A percentile compares a stretch with the other conserved stretches of the same genome.
These are phyloP conservation scores for Exutisphaerella laricina DNA, from an alignment of 2,329 filamentous ascomycete genomes.

Conservation along the genomic window DNA sequence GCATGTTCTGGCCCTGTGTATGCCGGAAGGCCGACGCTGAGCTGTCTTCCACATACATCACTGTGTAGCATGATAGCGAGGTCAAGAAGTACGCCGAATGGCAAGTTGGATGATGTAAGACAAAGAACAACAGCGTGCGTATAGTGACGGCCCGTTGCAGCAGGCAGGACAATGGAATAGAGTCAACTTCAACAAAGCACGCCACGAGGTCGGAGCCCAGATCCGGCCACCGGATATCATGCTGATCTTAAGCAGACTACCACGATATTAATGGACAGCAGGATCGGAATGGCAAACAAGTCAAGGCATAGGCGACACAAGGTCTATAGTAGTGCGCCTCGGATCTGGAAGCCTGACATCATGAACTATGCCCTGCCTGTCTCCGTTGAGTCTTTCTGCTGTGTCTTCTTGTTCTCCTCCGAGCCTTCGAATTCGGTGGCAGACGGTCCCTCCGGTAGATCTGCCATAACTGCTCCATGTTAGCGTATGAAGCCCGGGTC, in stretches of 20 bases:
- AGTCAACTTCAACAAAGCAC: slow-evolving; percentile 2
- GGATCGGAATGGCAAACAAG: too few relatives aligned
- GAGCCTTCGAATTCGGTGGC: slow-evolving; percentile 41
- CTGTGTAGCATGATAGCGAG: not conserved
- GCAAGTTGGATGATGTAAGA: not conserved
- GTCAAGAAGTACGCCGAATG: not conserved
- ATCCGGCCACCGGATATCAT: not conserved
- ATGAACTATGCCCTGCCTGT: too few relatives aligned
- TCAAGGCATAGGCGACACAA: too few relatives aligned
- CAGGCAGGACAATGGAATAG: slow-evolving; percentile 2
- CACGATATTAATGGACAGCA: too few relatives aligned
- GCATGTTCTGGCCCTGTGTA: slow-evolving; percentile 20
- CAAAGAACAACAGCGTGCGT: slow-evolving; percentile 9
- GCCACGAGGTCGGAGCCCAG: not conserved
- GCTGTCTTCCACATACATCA: slow-evolving; percentile 26
- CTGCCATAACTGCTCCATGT: slow-evolving; percentile 42
- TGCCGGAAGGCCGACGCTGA: slow-evolving; percentile 21
- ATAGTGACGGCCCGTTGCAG: not conserved
- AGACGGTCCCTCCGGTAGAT: slow-evolving; percentile 40
- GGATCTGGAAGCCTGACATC: too few relatives aligned
- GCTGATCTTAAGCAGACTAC: too few relatives aligned
- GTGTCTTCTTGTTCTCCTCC: slow-evolving; percentile 6
- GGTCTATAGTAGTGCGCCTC: too few relatives aligned
- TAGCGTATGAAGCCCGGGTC: too few relatives aligned
- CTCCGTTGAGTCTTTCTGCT: too few relatives aligned